phyloP scores from a whole-genome alignment of 2,329 filamentous ascomycete species.

The Macrophomina phaseolina region DNA sequence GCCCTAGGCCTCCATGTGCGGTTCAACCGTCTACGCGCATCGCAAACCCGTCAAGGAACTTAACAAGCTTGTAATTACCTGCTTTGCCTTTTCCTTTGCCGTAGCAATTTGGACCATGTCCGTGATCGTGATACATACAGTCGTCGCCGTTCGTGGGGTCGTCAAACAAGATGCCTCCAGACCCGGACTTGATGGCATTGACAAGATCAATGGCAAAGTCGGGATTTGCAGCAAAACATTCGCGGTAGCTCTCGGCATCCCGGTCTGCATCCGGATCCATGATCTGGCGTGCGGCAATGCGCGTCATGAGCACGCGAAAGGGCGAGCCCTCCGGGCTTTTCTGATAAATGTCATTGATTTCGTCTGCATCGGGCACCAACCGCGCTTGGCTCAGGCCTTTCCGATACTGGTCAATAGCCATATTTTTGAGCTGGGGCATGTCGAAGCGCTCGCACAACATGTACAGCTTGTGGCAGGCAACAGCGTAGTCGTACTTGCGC shows the following conservation, averaged over 20 bases:
- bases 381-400: constrained; percentile 56
- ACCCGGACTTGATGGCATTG: constrained; percentile 57
- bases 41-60: background rate
- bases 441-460: constrained; percentile 59
- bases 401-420: constrained; percentile 61
- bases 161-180: constrained; percentile 57
- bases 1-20: background rate
- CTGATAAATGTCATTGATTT: constrained; percentile 61
- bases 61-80: constrained; percentile 40
- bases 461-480: constrained; percentile 60
- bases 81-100: constrained; percentile 43
- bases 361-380: constrained; percentile 60
- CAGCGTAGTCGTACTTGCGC: constrained; percentile 61
- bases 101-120: constrained; percentile 49
- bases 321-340: constrained; percentile 52
- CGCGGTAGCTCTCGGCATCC: constrained; percentile 56
- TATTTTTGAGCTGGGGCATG: constrained; percentile 57
- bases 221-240: constrained; percentile 56
- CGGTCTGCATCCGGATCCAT: constrained; percentile 60
- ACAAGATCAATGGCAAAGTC: constrained; percentile 61
- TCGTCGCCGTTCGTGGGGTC: constrained; percentile 56
- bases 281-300: constrained; percentile 62
- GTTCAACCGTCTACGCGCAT: background rate
- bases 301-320: constrained; percentile 57
- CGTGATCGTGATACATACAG: constrained; percentile 59